Evolutionary conservation across 2,329 filamentous ascomycete genomes (phyloP), one percentile per base, ranked within the genome.

Genomic region (Magnaporthales sp.): DNA sequence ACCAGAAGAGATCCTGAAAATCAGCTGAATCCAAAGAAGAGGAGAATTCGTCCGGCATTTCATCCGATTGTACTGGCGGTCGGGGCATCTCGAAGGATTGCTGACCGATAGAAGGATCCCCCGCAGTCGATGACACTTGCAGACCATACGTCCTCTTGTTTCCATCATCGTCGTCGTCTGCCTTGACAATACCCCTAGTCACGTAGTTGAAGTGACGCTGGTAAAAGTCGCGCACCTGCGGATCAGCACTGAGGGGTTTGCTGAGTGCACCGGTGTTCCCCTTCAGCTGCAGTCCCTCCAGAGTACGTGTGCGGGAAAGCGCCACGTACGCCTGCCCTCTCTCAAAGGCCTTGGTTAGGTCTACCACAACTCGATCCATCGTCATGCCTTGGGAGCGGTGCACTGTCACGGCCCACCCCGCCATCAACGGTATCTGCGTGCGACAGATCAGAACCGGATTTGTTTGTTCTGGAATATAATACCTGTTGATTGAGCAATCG

Each of bases 351-450:
- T 74, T 73, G 0, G 73, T 72, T 5, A 89, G 72, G 70, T 89
- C 75, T 1, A 89, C 84, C 1, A 82, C 78, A 1, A 86, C 85
- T 4, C 80, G 79, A 24, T 88, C 82, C 4, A 90, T 75, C 1
- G 86, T 88, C 79, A 89, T 84, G 3, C 86, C 85, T 75, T 89
- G 85, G 4, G 80, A 80, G 72, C 87, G 89, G 72, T 90, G 87
- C 2, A 88, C 83, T 0, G 82, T 89, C 71, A 89, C 81, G 0
- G 87, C 87, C 84, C 86, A 90, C 0, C 82, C 87, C 0, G 86
- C 78, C 1, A 80, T 75, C 0, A 90, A 77, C 0, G 87, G 88
- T 6, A 90, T 80, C 71, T 89, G 87, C 0, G 86, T 86, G n/a
- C 87, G 78, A 0, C 78, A 77, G 0, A 88, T 72, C 1, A 83